These are phyloP conservation scores for Epithemia pelagica DNA, from an alignment of 108 stramenopile genomes.

Conservation along the genomic window DNA sequence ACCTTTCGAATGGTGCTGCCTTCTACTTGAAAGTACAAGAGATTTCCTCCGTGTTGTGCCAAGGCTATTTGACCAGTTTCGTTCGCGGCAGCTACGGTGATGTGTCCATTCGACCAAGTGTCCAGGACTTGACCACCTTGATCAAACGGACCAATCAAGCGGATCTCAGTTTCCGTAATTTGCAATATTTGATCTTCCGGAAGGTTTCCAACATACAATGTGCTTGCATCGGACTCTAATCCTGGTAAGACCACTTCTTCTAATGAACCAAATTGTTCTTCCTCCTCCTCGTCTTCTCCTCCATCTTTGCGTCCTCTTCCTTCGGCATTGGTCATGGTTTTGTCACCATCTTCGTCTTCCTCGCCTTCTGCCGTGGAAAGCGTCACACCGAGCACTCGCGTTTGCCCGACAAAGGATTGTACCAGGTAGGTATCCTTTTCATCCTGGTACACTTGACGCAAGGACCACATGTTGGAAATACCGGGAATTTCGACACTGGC, in stretches of 20 bases:
- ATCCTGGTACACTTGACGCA: slow-evolving; percentile 50
- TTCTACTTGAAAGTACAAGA: slow-evolving; percentile 59
- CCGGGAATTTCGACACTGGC: slow-evolving; percentile 88
- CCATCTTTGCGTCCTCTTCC: too few relatives aligned
- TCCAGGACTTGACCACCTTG: slow-evolving; percentile 30
- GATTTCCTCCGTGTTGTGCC: slow-evolving; percentile 67
- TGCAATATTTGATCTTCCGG: slow-evolving; percentile 25
- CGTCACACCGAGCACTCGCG: slow-evolving; percentile 82
- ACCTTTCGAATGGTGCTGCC: slow-evolving; percentile 25
- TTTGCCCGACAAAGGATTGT: slow-evolving; percentile 89
- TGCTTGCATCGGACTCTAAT: slow-evolving; percentile 54
- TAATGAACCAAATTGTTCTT: slow-evolving; percentile 51
- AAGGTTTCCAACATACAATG: slow-evolving; percentile 37
- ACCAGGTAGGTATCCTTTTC: slow-evolving; percentile 85
- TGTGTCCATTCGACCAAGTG: slow-evolving; percentile 40
- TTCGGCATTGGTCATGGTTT: background rate
- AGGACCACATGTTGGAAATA: slow-evolving; percentile 91
- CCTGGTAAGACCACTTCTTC: slow-evolving; percentile 27
- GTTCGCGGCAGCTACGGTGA: slow-evolving; percentile 89
- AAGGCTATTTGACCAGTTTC: slow-evolving; percentile 80
- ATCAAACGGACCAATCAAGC: slow-evolving; percentile 29
- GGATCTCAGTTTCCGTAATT: slow-evolving; percentile 68
- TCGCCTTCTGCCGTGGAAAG: slow-evolving; percentile 18
- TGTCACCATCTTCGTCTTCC: slow-evolving; percentile 19
- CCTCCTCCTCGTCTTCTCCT: slow-evolving; percentile 22